Evolutionary conservation across 176 grass and related monocot genomes (phyloP).

Genomic region (Secale cereale): DNA sequence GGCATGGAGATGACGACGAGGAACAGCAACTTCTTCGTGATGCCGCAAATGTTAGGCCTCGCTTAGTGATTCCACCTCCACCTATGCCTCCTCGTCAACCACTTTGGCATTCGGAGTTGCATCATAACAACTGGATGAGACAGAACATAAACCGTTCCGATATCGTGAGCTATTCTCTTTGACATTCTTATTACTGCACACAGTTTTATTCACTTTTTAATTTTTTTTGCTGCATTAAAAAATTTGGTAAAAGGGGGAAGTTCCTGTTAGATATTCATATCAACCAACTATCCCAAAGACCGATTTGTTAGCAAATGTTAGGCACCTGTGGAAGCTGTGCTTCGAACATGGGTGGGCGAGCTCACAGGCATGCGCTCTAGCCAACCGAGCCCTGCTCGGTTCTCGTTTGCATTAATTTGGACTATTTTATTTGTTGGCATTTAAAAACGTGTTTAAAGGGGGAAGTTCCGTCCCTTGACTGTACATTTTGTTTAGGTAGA

Average conservation of each 20-base stretch:
- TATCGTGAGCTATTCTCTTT: slow-evolving; percentile 59
- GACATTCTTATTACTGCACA: neutral
- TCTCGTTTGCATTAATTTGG: neutral
- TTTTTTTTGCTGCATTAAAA: neutral
- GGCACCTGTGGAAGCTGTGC: too few relatives aligned
- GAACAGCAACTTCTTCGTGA: slow-evolving; percentile 48
- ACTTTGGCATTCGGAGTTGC: slow-evolving; percentile 70
- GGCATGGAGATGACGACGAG: slow-evolving; percentile 48
- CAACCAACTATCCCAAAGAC: too few relatives aligned
- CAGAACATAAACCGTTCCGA: slow-evolving; percentile 83
- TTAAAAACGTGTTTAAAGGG: too few relatives aligned
- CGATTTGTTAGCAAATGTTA: too few relatives aligned
- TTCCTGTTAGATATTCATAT: neutral
- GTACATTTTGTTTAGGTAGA: too few relatives aligned
- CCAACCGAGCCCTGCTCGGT: neutral
- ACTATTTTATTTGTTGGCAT: too few relatives aligned
- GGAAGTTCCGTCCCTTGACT: too few relatives aligned
- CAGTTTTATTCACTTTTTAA: neutral
- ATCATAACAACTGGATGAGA: slow-evolving; percentile 82
- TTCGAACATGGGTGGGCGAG: too few relatives aligned
- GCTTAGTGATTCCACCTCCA: slow-evolving; percentile 64
- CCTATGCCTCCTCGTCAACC: slow-evolving; percentile 74
- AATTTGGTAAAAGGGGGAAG: neutral
- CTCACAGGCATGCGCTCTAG: too few relatives aligned
- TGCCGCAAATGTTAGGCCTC: slow-evolving; percentile 33